Percentiles rank a stretch among this genome's conserved stretches.
These are phyloP conservation scores for Copromyces sp. DNA, from an alignment of 495 filamentous ascomycete genomes.

Conservation along the genomic window DNA sequence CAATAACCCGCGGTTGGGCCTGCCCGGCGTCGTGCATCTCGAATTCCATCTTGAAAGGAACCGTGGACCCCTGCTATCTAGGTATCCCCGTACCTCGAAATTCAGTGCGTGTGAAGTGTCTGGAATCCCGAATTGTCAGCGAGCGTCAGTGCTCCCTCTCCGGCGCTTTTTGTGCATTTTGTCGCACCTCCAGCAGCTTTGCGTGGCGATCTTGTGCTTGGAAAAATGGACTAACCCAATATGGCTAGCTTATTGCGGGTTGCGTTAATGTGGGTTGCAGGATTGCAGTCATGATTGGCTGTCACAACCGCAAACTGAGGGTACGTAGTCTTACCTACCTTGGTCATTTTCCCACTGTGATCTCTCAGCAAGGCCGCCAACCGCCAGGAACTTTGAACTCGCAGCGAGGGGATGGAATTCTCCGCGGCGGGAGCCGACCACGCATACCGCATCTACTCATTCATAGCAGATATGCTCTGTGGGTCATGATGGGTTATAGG, in stretches of 20 bases:
- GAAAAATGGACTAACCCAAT: background rate
- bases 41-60: background rate
- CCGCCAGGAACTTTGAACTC: background rate
- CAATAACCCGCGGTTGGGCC: background rate
- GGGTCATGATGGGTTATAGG: too few relatives aligned
- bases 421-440: background rate
- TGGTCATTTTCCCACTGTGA: background rate
- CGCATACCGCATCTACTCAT: too few relatives aligned
- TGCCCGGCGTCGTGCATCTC: conserved; percentile 1
- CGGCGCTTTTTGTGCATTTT: background rate
- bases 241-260: background rate
- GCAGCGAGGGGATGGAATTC: background rate
- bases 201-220: conserved; percentile 6
- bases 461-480: too few relatives aligned
- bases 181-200: background rate
- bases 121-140: background rate
- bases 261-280: background rate
- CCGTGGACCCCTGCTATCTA: background rate
- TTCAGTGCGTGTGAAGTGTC: background rate
- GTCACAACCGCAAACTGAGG: background rate
- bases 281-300: background rate
- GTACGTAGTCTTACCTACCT: background rate
- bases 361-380: background rate
- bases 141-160: background rate
- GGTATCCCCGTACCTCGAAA: background rate